Conservation (phyloP, 768 basidiomycete species). For the Phlebiopsis gigantea region DNA sequence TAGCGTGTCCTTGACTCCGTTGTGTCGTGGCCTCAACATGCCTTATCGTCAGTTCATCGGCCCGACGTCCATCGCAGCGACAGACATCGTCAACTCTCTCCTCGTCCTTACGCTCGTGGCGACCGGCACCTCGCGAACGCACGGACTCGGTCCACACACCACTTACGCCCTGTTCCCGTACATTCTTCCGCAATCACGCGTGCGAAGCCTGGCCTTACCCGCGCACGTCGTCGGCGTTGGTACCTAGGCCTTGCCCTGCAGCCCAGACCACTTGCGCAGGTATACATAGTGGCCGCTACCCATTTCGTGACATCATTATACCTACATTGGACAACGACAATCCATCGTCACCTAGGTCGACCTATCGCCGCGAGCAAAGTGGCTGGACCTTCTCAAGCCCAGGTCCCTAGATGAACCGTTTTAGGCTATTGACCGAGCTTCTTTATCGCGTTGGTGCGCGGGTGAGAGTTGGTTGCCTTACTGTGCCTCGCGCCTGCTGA, state of each 20-base stretch:
- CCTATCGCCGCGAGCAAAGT: conserved; percentile 1
- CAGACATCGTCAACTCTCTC: not conserved
- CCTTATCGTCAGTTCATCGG: not conserved
- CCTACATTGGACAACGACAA: not conserved
- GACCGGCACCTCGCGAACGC: not conserved
- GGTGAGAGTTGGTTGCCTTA: not conserved
- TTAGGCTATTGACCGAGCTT: not conserved
- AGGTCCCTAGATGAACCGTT: not conserved
- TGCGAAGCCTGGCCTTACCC: not conserved
- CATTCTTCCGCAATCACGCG: conserved; percentile 4
- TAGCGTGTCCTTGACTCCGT: not conserved
- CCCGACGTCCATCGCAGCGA: not conserved
- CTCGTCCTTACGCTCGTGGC: not conserved
- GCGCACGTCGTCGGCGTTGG: not conserved
- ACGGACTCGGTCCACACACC: not conserved
- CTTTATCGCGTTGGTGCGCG: not conserved
- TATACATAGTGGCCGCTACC: too few species aligned
- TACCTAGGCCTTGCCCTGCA: not conserved
- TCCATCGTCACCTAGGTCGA: not conserved
- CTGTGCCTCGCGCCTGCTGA: not conserved
- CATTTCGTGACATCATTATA: conserved; percentile 2
- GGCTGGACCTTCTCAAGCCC: not conserved
- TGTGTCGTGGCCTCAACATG: not conserved
- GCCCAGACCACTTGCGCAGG: too few species aligned
- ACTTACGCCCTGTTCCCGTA: not conserved